Conservation (phyloP, 805 yeast species). For the Candida pseudofarinosa region DNA sequence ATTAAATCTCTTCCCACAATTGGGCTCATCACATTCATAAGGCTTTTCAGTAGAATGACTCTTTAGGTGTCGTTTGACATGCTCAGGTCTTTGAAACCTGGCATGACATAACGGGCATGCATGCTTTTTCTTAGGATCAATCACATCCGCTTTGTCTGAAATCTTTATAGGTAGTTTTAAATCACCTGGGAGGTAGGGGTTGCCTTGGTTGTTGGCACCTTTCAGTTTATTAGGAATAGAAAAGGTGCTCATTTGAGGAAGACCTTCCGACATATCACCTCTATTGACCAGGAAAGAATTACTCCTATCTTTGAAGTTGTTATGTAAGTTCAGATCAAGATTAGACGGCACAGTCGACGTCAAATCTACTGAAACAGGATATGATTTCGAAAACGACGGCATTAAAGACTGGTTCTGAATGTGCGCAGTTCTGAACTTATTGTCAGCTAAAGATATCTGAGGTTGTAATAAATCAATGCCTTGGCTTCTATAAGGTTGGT, state of each 20-base stretch:
- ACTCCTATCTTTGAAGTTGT: neutral
- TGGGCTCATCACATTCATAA: constrained; percentile 47
- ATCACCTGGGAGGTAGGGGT: constrained; percentile 11
- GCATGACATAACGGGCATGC: constrained; percentile 62
- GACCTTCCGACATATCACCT: constrained; percentile 1
- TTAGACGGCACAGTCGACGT: constrained; percentile 46
- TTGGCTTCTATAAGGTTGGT: neutral
- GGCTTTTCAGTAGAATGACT: constrained; percentile 58
- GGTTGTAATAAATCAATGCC: constrained; percentile 25
- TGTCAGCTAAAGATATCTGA: constrained; percentile 12
- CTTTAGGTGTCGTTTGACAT: constrained; percentile 61
- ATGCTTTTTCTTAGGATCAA: constrained; percentile 53
- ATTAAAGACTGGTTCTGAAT: neutral
- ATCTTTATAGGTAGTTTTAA: constrained; percentile 17
- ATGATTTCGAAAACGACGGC: constrained; percentile 31
- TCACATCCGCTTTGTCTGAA: constrained; percentile 29
- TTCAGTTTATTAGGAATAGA: constrained; percentile 6
- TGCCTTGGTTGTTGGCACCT: neutral
- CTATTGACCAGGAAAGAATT: neutral
- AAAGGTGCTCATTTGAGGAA: constrained; percentile 33
- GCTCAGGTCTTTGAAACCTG: constrained; percentile 66
- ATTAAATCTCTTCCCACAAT: constrained; percentile 54
- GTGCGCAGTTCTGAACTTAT: constrained; percentile 2
- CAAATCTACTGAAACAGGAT: constrained; percentile 50
- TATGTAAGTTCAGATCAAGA: constrained; percentile 3